Conservation (phyloP, 257 asterid genomes). For the Nicotiana obtusifolia region DNA sequence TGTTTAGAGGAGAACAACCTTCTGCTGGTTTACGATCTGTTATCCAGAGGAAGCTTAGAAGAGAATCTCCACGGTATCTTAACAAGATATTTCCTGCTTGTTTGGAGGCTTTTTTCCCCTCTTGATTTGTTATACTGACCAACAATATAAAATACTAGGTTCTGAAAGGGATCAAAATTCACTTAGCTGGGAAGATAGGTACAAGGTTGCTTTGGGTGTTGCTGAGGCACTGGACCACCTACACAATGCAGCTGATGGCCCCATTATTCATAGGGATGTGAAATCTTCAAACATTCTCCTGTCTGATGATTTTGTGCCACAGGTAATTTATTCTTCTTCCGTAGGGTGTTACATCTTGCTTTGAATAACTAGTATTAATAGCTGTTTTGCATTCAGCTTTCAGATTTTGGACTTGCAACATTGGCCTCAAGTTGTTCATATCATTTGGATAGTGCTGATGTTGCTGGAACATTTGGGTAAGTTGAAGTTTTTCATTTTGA, state of each 20-base stretch:
- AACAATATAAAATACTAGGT: constrained; percentile 31
- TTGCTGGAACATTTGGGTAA: constrained; percentile 95
- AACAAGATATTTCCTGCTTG: constrained; percentile 11
- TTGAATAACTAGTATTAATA: neutral
- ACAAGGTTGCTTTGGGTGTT: constrained; percentile 81
- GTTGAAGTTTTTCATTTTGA: constrained; percentile 16
- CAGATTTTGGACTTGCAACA: constrained; percentile 93
- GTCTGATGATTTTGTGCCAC: constrained; percentile 72
- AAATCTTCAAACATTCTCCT: constrained; percentile 92
- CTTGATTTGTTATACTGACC: constrained; percentile 14
- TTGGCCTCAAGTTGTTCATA: constrained; percentile 57
- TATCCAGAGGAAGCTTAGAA: constrained; percentile 87
- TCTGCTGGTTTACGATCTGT: constrained; percentile 74
- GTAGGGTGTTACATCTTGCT: neutral
- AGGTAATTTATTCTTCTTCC: constrained; percentile 35
- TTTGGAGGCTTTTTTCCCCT: constrained; percentile 4
- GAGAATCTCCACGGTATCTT: constrained; percentile 80
- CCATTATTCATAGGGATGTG: constrained; percentile 85
- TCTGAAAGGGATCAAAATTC: constrained; percentile 25
- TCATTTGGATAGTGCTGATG: constrained; percentile 49
- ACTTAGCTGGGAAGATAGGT: constrained; percentile 69
- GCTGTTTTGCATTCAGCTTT: constrained; percentile 38
- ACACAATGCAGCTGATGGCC: constrained; percentile 43
- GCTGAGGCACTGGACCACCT: constrained; percentile 79
- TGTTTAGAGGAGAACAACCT: constrained; percentile 59